A percentile compares a stretch with the other conserved stretches of the same genome.
These are phyloP conservation scores for Kwoniella botswanensis DNA, from an alignment of 768 basidiomycete species.

Conservation along the genomic window DNA sequence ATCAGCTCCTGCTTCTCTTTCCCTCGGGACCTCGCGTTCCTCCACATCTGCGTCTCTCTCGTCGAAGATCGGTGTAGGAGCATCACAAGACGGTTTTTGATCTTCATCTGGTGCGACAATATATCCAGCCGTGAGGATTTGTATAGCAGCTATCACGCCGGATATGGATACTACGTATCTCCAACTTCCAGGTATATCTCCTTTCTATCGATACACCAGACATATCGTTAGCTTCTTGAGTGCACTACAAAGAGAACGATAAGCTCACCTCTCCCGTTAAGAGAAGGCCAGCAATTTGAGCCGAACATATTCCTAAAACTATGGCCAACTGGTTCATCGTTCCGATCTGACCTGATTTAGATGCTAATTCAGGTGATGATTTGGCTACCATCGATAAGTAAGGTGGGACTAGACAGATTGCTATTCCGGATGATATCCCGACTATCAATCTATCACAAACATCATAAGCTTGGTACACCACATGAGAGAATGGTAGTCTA, in stretches of 20 bases:
- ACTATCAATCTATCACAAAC: slow-evolving; percentile 39
- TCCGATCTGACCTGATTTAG: slow-evolving; percentile 50
- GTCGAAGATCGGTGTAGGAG: slow-evolving; percentile 10
- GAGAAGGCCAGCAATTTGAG: slow-evolving; percentile 48
- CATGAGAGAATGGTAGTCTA: background rate
- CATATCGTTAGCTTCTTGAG: background rate
- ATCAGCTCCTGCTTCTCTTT: background rate
- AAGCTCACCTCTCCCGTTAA: slow-evolving; percentile 47
- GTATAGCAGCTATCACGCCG: slow-evolving; percentile 44
- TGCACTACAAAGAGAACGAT: background rate
- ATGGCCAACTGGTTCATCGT: slow-evolving; percentile 55
- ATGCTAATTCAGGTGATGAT: slow-evolving; percentile 37
- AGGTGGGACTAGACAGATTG: slow-evolving; percentile 54
- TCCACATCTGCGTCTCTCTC: slow-evolving; percentile 20
- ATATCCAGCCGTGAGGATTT: slow-evolving; percentile 30
- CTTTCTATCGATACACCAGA: slow-evolving; percentile 31
- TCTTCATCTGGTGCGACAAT: slow-evolving; percentile 12
- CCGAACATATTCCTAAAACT: slow-evolving; percentile 48
- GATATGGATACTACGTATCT: slow-evolving; percentile 50
- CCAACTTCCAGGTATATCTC: slow-evolving; percentile 54
- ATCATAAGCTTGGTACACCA: background rate
- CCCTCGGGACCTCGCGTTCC: slow-evolving; percentile 4
- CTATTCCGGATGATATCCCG: slow-evolving; percentile 52
- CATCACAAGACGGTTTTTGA: background rate
- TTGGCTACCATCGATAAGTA: slow-evolving; percentile 44